Conservation (phyloP, 2,329 filamentous ascomycete genomes). For the Colletotrichum sublineola region DNA sequence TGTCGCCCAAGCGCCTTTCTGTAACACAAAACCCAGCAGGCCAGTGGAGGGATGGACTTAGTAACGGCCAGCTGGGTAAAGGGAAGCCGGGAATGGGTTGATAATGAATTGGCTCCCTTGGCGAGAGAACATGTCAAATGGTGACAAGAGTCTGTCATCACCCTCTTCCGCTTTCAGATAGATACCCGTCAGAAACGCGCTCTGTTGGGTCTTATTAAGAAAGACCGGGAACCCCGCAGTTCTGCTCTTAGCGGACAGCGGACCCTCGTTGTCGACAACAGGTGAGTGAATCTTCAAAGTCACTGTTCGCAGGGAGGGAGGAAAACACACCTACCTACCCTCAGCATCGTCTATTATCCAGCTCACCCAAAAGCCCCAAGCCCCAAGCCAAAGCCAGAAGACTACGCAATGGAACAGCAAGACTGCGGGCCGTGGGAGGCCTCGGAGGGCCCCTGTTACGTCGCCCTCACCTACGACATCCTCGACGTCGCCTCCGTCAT, state of each 20-base stretch:
- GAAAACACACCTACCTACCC: not conserved
- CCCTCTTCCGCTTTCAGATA: not conserved
- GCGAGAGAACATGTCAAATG: too few species aligned
- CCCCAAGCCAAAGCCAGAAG: too few species aligned
- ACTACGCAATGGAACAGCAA: conserved; percentile 13
- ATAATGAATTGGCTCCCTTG: too few species aligned
- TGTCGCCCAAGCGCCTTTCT: not conserved
- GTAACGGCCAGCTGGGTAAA: not conserved
- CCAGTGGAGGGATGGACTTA: not conserved
- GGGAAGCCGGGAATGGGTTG: not conserved
- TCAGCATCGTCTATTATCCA: not conserved
- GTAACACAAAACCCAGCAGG: not conserved
- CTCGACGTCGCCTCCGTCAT: conserved; percentile 72
- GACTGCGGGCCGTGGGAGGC: conserved; percentile 53
- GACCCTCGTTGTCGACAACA: not conserved
- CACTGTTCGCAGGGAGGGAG: not conserved
- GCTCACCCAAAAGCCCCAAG: too few species aligned
- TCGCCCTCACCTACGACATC: conserved; percentile 74
- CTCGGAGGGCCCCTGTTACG: conserved; percentile 68
- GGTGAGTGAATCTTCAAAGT: not conserved
- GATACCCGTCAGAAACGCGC: not conserved
- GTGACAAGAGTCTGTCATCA: not conserved
- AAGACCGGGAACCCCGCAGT: conserved; percentile 10
- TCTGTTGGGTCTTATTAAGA: not conserved
- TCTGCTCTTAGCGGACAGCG: not conserved